Percentiles rank a stretch among this genome's conserved stretches.
Evolutionary conservation across 2,329 filamentous ascomycete species (phyloP).

Genomic region (Phoma sp.): DNA sequence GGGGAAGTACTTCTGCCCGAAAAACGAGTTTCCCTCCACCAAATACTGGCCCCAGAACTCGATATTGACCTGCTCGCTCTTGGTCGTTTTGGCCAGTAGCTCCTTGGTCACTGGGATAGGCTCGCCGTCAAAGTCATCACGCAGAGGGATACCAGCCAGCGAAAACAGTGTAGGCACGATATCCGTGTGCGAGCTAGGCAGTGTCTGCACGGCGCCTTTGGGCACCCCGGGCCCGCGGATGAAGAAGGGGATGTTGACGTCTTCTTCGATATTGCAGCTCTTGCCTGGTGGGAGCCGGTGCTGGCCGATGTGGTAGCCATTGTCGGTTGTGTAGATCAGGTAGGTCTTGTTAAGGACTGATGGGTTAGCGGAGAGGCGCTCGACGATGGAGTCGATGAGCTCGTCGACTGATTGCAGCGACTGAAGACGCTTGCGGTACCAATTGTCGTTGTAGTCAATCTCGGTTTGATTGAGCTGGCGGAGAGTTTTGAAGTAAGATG

Average conservation of each 20-base stretch:
- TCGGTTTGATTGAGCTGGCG: slow-evolving; percentile 52
- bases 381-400: slow-evolving; percentile 55
- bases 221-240: slow-evolving; percentile 49
- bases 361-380: slow-evolving; percentile 47
- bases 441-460: slow-evolving; percentile 60
- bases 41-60: slow-evolving; percentile 51
- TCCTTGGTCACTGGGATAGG: slow-evolving; percentile 40
- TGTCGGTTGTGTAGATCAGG: slow-evolving; percentile 51
- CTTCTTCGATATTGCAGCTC: slow-evolving; percentile 49
- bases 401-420: slow-evolving; percentile 62
- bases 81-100: slow-evolving; percentile 6
- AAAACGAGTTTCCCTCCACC: slow-evolving; percentile 26
- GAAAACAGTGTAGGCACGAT: slow-evolving; percentile 49
- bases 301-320: slow-evolving; percentile 51
- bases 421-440: slow-evolving; percentile 57
- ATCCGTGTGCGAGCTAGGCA: slow-evolving; percentile 48
- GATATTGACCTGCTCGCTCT: slow-evolving; percentile 49
- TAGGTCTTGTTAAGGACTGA: slow-evolving; percentile 57
- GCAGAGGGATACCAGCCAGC: slow-evolving; percentile 40
- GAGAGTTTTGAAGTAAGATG: slow-evolving; percentile 29
- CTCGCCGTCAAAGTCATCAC: slow-evolving; percentile 47
- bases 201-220: slow-evolving; percentile 25
- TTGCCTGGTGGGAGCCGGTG: slow-evolving; percentile 52
- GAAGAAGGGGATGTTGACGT: slow-evolving; percentile 51
- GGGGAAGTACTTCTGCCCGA: background rate